phyloP scores from a whole-genome alignment of 208 protist species.

The Leishmania aethiopica region DNA sequence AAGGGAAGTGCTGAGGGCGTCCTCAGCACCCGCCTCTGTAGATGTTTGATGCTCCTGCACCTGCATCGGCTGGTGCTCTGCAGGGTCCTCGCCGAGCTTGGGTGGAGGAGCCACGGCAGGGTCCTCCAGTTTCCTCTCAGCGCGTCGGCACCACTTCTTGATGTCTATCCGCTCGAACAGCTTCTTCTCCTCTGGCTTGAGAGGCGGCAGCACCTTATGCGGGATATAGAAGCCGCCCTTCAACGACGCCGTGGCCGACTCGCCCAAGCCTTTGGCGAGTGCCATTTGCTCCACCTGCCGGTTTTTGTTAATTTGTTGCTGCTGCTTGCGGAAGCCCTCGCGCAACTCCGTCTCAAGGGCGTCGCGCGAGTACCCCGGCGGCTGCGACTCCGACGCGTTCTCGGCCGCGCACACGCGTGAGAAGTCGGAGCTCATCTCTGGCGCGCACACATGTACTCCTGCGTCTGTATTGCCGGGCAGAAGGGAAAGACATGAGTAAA shows the following conservation, averaged over 20 bases:
- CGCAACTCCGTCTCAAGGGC: conserved; percentile 49
- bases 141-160: conserved; percentile 10
- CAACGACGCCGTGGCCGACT: conserved; percentile 52
- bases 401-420: background rate
- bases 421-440: background rate
- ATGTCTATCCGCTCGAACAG: conserved; percentile 43
- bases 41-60: background rate
- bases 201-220: conserved; percentile 48
- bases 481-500: background rate
- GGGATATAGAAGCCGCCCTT: conserved; percentile 63
- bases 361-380: conserved; percentile 8
- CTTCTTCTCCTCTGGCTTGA: conserved; percentile 40
- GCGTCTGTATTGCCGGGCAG: background rate
- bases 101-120: background rate
- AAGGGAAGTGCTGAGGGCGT: background rate
- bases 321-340: conserved; percentile 59
- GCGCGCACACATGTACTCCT: background rate
- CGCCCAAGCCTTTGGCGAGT: conserved; percentile 77
- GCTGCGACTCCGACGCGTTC: background rate
- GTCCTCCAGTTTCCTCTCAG: conserved; percentile 4
- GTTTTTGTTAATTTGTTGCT: conserved; percentile 41
- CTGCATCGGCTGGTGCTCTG: background rate
- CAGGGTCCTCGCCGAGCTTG: background rate
- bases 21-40: background rate
- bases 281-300: conserved; percentile 60